Evolutionary conservation across 441 rosid genomes (phyloP), one percentile per base, ranked within the genome.

Genomic region (Populus trichocarpa): DNA sequence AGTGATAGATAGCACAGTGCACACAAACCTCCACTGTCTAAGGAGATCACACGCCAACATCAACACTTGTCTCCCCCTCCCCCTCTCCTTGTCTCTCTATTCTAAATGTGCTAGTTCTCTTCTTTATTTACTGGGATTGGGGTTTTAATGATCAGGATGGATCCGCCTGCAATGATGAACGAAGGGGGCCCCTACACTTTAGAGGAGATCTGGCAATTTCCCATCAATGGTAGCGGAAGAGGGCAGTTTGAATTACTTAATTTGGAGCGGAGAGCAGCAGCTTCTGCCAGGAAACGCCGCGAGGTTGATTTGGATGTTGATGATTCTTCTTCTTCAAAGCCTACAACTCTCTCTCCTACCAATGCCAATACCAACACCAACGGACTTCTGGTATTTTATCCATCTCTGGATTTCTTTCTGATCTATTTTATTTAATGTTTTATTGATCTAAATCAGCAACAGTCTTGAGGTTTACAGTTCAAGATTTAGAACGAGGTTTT

Each of bases 191-290:
- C 89, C 50, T 93, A 78, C 74, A 88, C 84, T 79, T 80, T 90
- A 69, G 74, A 92, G 57, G 97, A 93, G 97, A 89, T 93, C 94
- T 94, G 94, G 98, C 97, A 80, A 84, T 88, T 87, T 77, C 87
- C 95, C 79, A 69, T 89, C 74, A 89, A 79, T 78, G 90, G 89
- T 71, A 81, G 73, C 71, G 90, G 89, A 28, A 78, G 81, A 72
- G 76, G 71, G 57, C 88, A 84, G 69, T 87, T 88, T 84, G 85
- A 88, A 79, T 87, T 83, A 67, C 78, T 78, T 75, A 75, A 84
- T 76, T 69, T 81, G 81, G 90, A 86, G 76, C 89, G 79, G 67
- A 82, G 81, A 72, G 79, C 79, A 11, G 83, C 69, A 65, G 80
- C 75, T 65, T 84, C 83, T 57, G 90, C 86, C 38, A 87, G 90